Conservation (phyloP, 2,329 filamentous ascomycete genomes). For the Penicillium sp. region DNA sequence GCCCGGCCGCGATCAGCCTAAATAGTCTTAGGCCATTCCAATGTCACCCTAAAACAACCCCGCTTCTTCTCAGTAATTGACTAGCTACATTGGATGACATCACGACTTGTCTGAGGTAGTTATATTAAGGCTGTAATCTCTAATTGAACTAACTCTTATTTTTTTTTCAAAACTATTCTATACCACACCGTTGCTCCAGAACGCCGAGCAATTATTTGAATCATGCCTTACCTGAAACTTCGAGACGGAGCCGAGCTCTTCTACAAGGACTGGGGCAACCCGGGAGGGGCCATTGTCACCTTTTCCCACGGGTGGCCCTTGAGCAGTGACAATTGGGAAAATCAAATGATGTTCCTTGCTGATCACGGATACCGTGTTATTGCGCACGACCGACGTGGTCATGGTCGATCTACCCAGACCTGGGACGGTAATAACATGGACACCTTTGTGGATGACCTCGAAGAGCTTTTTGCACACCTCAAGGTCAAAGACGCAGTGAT, state of each 20-base stretch:
- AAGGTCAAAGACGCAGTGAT: conserved; percentile 40
- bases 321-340: conserved; percentile 47
- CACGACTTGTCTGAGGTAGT: neutral
- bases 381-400: conserved; percentile 41
- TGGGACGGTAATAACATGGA: conserved; percentile 49
- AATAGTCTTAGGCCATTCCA: neutral
- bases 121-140: neutral
- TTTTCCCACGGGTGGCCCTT: conserved; percentile 50
- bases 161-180: neutral
- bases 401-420: conserved; percentile 47
- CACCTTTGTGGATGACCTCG: conserved; percentile 45
- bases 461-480: conserved; percentile 41
- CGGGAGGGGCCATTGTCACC: conserved; percentile 36
- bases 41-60: neutral
- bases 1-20: neutral
- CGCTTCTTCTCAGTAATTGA: neutral
- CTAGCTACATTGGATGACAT: neutral
- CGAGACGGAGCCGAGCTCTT: conserved; percentile 45
- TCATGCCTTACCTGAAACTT: conserved; percentile 42
- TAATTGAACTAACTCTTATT: neutral
- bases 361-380: conserved; percentile 45
- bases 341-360: conserved; percentile 46
- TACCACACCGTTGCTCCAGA: neutral
- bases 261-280: conserved; percentile 52
- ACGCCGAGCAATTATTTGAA: neutral